Base-by-base conservation (phyloP, 1,284 basidiomycete species). In the Malassezia cuniculi region DNA sequence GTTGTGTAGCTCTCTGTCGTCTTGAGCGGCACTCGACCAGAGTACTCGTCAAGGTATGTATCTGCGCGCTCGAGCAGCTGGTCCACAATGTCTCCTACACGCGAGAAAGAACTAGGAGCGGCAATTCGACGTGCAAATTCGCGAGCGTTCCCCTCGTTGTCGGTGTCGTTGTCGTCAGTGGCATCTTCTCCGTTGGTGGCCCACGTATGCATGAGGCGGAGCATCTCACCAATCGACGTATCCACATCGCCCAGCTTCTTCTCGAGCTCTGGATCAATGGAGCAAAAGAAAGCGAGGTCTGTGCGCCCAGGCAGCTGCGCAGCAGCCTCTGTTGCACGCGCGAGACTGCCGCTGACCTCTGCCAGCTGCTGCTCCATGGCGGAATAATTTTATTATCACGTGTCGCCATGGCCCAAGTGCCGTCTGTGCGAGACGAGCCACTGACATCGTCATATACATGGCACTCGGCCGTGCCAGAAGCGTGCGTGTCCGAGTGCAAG, bases 31-130 rank as follows among this genome's bases (percentile, higher is more conserved):
- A 33, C 19, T 20, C 12, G 30, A 22, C 24, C 86, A 12, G 78
- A 71, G 50, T 77, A 76, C 47, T 82, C 77, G 59, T 94, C 87
- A 26, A 94, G 68, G 48, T 78, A 78, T 4, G 77, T 78, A 63
- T 93, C 84, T 6, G 85, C 81, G 39, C 77, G 75, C 68, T 95
- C 90, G 40, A 93, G 70, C 39, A 94, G 66, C 26, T 76, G 74
- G 66, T 95, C 90, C 69, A 93, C 76, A 0, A 78, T 71, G 61
- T 89, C 84, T 12, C 85, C 80, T 0, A 90, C 75, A 21, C 76
- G 63, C 48, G 79, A 75, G 65, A 86, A 93, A 50, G 27, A 15
- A 5, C 17, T 25, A 1, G 36, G 26, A 9, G 27, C 28, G 9
- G 36, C 17, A 11, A 31, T 11, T 3, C 19, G 28, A 18, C 16